phyloP scores from a whole-genome alignment of 129 eudicot genomes.

The Lactuca sativa region DNA sequence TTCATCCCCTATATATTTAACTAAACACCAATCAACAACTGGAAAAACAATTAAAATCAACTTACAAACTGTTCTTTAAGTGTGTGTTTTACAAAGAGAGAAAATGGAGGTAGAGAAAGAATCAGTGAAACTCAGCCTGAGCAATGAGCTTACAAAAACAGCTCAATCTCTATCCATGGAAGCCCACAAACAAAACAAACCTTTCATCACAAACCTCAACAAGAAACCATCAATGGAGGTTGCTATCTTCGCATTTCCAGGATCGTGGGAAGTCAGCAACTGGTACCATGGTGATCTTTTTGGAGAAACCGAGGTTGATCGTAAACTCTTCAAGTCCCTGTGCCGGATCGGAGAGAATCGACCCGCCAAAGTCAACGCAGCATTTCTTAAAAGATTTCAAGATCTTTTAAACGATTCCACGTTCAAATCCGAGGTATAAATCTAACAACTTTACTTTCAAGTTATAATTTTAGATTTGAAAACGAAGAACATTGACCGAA shows the following conservation, averaged over 20 bases:
- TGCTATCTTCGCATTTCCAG: slow-evolving; percentile 6
- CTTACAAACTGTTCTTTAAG: slow-evolving; percentile 10
- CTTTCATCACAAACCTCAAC: not conserved
- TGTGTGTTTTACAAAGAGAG: not conserved
- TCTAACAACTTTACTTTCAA: not conserved
- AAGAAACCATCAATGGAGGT: slow-evolving; percentile 20
- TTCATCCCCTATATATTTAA: not conserved
- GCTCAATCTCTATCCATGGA: slow-evolving; percentile 15
- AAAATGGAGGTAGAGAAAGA: slow-evolving; percentile 27
- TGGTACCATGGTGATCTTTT: slow-evolving; percentile 15
- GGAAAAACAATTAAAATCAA: not conserved
- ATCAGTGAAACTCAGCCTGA: slow-evolving; percentile 3
- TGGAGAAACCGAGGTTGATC: slow-evolving; percentile 17
- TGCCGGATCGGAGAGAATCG: slow-evolving; percentile 28
- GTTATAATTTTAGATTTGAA: not conserved
- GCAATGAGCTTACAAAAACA: slow-evolving; percentile 4
- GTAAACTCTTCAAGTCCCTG: slow-evolving; percentile 12
- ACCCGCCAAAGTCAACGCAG: slow-evolving; percentile 30
- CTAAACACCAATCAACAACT: not conserved
- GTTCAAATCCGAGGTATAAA: slow-evolving; percentile 25
- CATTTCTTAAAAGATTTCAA: slow-evolving; percentile 1
- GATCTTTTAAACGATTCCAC: slow-evolving; percentile 3
- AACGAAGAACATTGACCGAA: not conserved
- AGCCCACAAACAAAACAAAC: slow-evolving; percentile 14
- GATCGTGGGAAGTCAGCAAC: slow-evolving; percentile 7